Base-by-base conservation (phyloP, 2,329 filamentous ascomycete genomes). In the Scedosporium apiospermum region DNA sequence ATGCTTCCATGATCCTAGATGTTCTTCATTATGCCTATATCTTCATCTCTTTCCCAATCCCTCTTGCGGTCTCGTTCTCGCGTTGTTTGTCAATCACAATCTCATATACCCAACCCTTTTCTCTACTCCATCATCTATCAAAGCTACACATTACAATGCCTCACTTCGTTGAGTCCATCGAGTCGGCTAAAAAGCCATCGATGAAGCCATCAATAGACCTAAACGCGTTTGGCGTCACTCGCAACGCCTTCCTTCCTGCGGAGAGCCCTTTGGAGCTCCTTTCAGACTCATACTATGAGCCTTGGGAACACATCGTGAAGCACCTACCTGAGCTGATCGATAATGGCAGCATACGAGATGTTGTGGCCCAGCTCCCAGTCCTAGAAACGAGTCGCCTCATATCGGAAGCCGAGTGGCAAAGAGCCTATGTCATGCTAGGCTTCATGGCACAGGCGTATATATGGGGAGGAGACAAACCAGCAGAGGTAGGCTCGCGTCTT, bases 391-490 rank as follows among this genome's bases (percentile, higher is more conserved):
- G 84, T 18, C 77, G 81, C 5, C 78, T 96, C 5, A 72, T 74
- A 3, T 81, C 80, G 1, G 86, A 90, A 67, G 75, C 82, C 1
- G 89, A 96, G 77, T 96, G 90, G 90, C 81, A 88, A 66, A 81
- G 92, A 67, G 91, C 91, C 62, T 96, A 96, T 73, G 82, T 87
- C 2, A 80, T 96, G 6, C 78, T 97, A 51, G 85, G 83, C 0
- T 95, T 96, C 69, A 82, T 96, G 62, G 81, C 90, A 1, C 91
- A 98, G 73, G 88, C 85, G 9, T 96, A 96, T 73, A 86, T 97
- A 21, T 98, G 93, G 93, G 91, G 91, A 63, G 91, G 89, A 23
- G 84, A 90, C 53, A 81, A 78, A 62, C 89, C 92, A 1, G 80
- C 82, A 65, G 89, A 95, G 76, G 90, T 91, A 69, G 68, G 75